Conservation (phyloP, 1,284 basidiomycete genomes). For the Somion occarium region DNA sequence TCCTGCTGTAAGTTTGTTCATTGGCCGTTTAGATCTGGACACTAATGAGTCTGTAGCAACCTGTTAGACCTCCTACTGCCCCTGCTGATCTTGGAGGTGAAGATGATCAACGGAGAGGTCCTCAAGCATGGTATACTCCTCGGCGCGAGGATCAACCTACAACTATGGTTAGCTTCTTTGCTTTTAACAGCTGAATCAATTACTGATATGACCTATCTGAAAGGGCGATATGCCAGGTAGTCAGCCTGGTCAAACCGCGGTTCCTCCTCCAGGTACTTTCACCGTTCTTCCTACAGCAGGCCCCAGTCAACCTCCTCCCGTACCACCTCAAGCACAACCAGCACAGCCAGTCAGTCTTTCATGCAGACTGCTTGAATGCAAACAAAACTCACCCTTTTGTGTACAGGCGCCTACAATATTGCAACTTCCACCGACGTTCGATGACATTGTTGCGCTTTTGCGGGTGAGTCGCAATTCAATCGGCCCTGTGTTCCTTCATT, state of each 20-base stretch:
- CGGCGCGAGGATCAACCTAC: neutral
- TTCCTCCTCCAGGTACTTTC: slow-evolving; percentile 9
- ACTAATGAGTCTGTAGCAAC: neutral
- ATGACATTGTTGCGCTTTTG: slow-evolving; percentile 52
- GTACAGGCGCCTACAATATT: slow-evolving; percentile 38
- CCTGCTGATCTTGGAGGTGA: slow-evolving; percentile 9
- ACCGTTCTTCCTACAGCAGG: neutral
- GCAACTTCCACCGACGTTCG: slow-evolving; percentile 50
- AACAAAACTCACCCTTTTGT: too few species aligned
- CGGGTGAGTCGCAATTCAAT: slow-evolving; percentile 37
- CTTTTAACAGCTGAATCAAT: neutral
- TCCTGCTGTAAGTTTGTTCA: neutral
- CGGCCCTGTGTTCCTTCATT: slow-evolving; percentile 5
- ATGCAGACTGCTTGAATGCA: too few species aligned
- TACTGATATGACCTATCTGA: neutral
- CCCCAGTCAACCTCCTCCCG: neutral
- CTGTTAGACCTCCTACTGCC: slow-evolving; percentile 8
- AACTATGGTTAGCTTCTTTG: neutral
- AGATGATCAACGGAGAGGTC: neutral
- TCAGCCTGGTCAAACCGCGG: neutral
- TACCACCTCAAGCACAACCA: neutral
- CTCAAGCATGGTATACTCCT: slow-evolving; percentile 12
- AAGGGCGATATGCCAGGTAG: neutral
- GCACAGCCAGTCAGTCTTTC: slow-evolving; percentile 25
- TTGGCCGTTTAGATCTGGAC: too few species aligned